Base-by-base conservation (phyloP, 306 rosid species). In the Boehmeria nivea region DNA sequence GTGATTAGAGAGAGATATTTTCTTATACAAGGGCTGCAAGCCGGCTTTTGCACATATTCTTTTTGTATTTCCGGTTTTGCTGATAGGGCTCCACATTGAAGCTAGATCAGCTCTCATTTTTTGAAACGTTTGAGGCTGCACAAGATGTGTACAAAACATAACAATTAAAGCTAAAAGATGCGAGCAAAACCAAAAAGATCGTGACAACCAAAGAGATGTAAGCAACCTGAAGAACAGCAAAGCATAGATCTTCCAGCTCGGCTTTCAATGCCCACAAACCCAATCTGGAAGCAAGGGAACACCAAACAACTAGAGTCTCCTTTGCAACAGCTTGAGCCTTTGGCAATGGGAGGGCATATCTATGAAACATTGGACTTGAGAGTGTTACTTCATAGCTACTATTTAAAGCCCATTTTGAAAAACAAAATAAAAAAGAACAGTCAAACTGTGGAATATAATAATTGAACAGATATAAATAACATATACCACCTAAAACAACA, bases 251-350 rank as follows among this genome's bases (percentile, higher is more conserved):
- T 77, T 90, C 98, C 26, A 87, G 70, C 77, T 90, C 95, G 55
- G 91, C 91, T 87, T 87, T 84, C 86, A 90, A 67, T 7, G 94
- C 89, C 95, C 98, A 90, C 59, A 90, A 78, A 54, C 98, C 98
- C 81, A 90, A 76, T 74, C 88, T 80, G 64, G 95, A 90, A 57
- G 97, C 97, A 69, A 90, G 97, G 40, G 94, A 87, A 54, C 97
- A 86, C 97, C 97, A 90, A 69, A 90, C 78, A 61, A 80, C 84
- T 63, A 90, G 80, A 64, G 97, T 90, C 78, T 90, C 97, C 76
- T 72, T 82, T 48, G 97, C 95, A 61, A 90, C 85, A 72, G 97
- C 95, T 80, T 90, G 86, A 68, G 97, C 95, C 69, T 90, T 86
- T 21, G 66, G 84, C 72, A 72, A 63, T 15, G 94, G 94, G 54